Evolutionary conservation across 1,284 basidiomycete genomes (phyloP).

Genomic region (Sporisorium iseilematis-ciliati): DNA sequence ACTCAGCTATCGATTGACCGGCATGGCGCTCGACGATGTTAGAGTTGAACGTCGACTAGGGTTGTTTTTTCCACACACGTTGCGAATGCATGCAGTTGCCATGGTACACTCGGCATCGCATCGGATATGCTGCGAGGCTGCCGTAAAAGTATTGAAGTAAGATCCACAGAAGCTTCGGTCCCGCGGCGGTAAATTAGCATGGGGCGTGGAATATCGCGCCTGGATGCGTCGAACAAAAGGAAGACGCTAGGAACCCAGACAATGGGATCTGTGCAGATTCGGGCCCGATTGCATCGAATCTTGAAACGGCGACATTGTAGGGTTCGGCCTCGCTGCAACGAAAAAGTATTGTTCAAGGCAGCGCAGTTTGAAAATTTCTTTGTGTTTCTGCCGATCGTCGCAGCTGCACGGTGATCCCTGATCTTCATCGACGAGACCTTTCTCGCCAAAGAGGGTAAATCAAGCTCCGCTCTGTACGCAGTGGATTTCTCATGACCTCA

Average conservation of each 20-base stretch:
- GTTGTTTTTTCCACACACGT: not conserved
- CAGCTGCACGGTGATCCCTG: not conserved
- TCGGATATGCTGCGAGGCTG: not conserved
- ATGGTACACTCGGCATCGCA: not conserved
- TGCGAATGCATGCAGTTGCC: not conserved
- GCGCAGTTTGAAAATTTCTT: not conserved
- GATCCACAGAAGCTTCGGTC: not conserved
- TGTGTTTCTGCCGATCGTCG: not conserved
- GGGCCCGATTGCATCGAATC: not conserved
- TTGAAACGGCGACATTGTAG: not conserved
- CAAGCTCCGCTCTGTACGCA: not conserved
- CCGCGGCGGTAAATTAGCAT: not conserved
- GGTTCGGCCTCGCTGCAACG: no score
- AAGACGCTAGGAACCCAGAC: not conserved
- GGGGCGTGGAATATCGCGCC: slow-evolving; percentile 5
- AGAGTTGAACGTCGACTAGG: no score
- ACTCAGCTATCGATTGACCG: slow-evolving; percentile 1
- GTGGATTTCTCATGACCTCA: slow-evolving; percentile 1
- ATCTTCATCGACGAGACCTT: slow-evolving; percentile 4
- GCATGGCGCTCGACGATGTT: not conserved
- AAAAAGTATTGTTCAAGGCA: not conserved
- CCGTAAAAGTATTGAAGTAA: not conserved
- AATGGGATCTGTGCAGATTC: not conserved
- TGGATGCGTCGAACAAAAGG: not conserved
- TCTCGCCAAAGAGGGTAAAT: slow-evolving; percentile 5